Base-by-base conservation (phyloP, 2,329 filamentous ascomycete species). In the Trichoderma koningii region DNA sequence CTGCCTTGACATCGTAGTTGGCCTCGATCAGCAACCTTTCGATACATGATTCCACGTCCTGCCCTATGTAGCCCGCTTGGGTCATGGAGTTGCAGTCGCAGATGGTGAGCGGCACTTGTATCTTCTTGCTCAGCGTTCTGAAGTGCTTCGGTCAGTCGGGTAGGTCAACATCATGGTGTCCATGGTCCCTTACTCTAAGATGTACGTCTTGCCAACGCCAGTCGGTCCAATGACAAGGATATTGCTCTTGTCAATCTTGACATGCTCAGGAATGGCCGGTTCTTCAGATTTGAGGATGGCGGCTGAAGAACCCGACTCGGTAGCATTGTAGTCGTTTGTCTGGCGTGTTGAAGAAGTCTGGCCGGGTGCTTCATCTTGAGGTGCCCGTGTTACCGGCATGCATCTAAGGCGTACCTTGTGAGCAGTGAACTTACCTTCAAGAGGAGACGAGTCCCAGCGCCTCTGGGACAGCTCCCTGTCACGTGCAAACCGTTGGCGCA, bases 11-110 rank as follows among this genome's bases (percentile, higher is more conserved):
- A 70, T 96, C 91, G 76, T 96, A 96, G 75, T 96, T 94, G 9
- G 94, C 88, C 66, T 96, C 93, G 63, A 96, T 91, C 10, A 99
- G 82, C 28, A 99, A 83, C 51, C 95, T 85, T 73, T 97, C 92
- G 47, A 99, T 92, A 71, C 94, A 97, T 0, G 92, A 89, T 74
- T 99, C 95, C n/a, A 94, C 94, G 74, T 99, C 95, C 74, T 98
- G 94, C 34, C 95, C 95, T 70, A 99, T 97, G 72, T 99, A 99
- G 28, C 95, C 94, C 5, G 94, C 94, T 78, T 97, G 94, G 0
- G 94, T 98, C 69, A 98, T 93, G 6, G 93, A 91, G 57, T 95
- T 97, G 76, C 94, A 98, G 77, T 98, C 94, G 67, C 92, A 94
- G 77, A 97, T 97, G 68, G 91, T 93, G 73, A 97, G 96, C 0